Conservation (phyloP, 805 yeast species). For the Starmerella stellata region DNA sequence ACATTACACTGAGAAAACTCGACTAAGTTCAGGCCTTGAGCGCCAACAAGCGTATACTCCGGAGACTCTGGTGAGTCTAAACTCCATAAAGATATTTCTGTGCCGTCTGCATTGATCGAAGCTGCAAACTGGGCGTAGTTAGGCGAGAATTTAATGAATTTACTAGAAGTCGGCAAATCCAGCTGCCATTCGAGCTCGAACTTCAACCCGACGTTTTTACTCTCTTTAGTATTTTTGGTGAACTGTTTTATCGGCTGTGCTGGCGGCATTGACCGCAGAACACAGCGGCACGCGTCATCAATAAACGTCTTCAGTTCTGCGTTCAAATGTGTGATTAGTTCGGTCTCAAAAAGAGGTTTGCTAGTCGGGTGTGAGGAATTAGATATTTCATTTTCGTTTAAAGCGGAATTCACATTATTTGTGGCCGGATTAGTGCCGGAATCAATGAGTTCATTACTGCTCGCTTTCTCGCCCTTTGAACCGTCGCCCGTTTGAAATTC, state of each 20-base stretch:
- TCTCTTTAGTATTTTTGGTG: slow-evolving; percentile 8
- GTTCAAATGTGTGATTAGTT: not conserved
- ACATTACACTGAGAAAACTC: slow-evolving; percentile 28
- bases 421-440: not conserved
- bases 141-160: slow-evolving; percentile 25
- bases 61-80: slow-evolving; percentile 20
- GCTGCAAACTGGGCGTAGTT: slow-evolving; percentile 24
- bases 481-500: not conserved
- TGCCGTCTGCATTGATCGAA: slow-evolving; percentile 3
- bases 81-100: slow-evolving; percentile 24
- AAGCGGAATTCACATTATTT: no score
- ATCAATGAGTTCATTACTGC: not conserved
- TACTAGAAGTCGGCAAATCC: slow-evolving; percentile 3
- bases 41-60: slow-evolving; percentile 27
- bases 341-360: not conserved
- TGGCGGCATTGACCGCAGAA: slow-evolving; percentile 17
- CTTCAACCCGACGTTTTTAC: slow-evolving; percentile 20
- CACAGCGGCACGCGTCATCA: slow-evolving; percentile 20
- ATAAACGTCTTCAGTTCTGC: slow-evolving; percentile 15
- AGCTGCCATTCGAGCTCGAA: slow-evolving; percentile 7
- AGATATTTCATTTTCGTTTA: no score
- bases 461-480: not conserved
- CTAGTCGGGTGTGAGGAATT: no score
- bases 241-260: slow-evolving; percentile 1
- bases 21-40: slow-evolving; percentile 25